Percentiles rank a stretch among this genome's conserved stretches.
Evolutionary conservation across 345 rosid genomes (phyloP).

Genomic region (Limnanthes douglasii): DNA sequence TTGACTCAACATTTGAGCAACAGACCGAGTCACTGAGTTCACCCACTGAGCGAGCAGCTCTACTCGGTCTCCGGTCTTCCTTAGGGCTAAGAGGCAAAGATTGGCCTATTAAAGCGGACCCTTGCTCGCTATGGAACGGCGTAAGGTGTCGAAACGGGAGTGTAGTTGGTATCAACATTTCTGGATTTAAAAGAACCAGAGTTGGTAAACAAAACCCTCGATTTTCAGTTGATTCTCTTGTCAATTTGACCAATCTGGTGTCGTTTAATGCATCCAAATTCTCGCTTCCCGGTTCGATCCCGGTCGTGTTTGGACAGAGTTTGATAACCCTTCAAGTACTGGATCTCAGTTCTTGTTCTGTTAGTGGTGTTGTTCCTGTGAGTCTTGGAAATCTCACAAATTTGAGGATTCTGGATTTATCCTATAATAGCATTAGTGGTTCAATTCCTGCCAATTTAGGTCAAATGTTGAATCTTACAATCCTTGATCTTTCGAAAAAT

Average conservation of each 20-base stretch:
- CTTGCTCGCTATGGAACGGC: slow-evolving; percentile 70
- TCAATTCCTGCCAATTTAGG: slow-evolving; percentile 46
- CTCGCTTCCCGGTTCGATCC: slow-evolving; percentile 72
- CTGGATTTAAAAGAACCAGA: slow-evolving; percentile 81
- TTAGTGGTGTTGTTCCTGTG: slow-evolving; percentile 40
- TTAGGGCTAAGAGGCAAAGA: slow-evolving; percentile 69
- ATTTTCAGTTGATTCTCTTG: slow-evolving; percentile 59
- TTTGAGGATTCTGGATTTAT: slow-evolving; percentile 28
- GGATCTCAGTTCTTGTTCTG: slow-evolving; percentile 77
- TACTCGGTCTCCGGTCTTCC: slow-evolving; percentile 65
- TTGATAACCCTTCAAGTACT: slow-evolving; percentile 44
- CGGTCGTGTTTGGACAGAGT: slow-evolving; percentile 52
- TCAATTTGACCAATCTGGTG: slow-evolving; percentile 44
- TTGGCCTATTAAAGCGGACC: slow-evolving; percentile 79
- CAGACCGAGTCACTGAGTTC: slow-evolving; percentile 23
- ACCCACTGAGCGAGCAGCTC: slow-evolving; percentile 35
- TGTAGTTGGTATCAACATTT: slow-evolving; percentile 52
- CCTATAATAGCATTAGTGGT: slow-evolving; percentile 33
- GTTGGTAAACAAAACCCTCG: slow-evolving; percentile 55
- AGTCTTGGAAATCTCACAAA: slow-evolving; percentile 45
- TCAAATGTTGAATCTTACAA: slow-evolving; percentile 31
- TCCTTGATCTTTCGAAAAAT: slow-evolving; percentile 64
- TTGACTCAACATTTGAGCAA: slow-evolving; percentile 63
- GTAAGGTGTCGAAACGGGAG: slow-evolving; percentile 51
- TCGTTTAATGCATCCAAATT: slow-evolving; percentile 78